Evolutionary conservation across 202 grass and related monocot genomes (phyloP), one percentile per base, ranked within the genome.

Genomic region (Musa balbisiana): DNA sequence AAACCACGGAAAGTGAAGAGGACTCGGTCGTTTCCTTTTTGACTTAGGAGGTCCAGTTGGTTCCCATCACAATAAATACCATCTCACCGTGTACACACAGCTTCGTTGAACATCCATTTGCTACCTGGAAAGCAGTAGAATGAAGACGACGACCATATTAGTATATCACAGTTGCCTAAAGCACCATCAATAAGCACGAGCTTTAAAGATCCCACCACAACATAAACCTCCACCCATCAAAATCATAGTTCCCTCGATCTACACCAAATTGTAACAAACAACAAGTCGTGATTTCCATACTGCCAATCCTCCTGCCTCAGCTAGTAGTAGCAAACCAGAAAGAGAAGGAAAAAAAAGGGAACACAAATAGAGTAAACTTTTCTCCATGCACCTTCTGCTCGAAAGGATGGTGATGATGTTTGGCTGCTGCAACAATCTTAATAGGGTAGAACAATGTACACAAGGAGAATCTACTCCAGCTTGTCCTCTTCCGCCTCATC

Each of bases 401-500:
- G 22, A 25, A 29, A 67, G 29, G 67, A 17, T 2, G 10, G 2
- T 8, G 8, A 17, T 9, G 19, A 19, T 8, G 8, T 19, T 49
- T 50, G 67, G 67, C 67, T 70, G 19, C 33, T 5, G 19, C 2
- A 10, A 51, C 14, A 51, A 51, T 70, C 43, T 70, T 17, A 43
- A 17, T 20, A 19, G 17, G 56, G 56, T 60, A 60, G 56, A n/a
- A 43, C 15, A 49, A 70, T 70, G 43, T 70, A 70, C 25, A 55
- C 23, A 27, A 84, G 79, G 22, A 76, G 51, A n/a, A 52, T 26
- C 71, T 92, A 99, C 76, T 99, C 95, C 50, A 77, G 80, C 73
- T 99, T 99, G 84, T 92, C 95, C 87, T 99, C 95, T 78, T 92
- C 95, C 4, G 76, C 27, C 76, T 91, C 86, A 21, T 88, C 88